Conservation (phyloP, 1,139 yeast genomes). For the Suhomyces panamericanus region DNA sequence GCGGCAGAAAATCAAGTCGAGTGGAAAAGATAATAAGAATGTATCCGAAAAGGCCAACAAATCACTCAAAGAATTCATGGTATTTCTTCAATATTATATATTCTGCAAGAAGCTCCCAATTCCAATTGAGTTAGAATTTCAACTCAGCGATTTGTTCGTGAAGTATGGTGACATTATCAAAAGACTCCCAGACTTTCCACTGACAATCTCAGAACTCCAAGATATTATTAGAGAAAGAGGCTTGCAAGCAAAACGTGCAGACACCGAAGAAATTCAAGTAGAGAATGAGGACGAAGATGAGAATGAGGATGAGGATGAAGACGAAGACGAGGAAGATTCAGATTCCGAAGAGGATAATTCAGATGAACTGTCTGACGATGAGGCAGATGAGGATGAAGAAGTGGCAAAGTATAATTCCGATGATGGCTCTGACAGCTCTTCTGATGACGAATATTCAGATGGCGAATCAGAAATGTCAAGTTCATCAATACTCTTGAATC, state of each 20-base stretch:
- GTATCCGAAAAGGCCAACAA: neutral
- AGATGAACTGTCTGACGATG: slow-evolving; percentile 10
- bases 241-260: neutral
- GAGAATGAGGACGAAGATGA: slow-evolving; percentile 6
- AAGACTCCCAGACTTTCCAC: slow-evolving; percentile 41
- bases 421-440: slow-evolving; percentile 12
- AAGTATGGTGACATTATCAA: slow-evolving; percentile 26
- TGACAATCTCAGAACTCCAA: slow-evolving; percentile 42
- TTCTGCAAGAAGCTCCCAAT: slow-evolving; percentile 63
- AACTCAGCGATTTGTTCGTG: slow-evolving; percentile 46
- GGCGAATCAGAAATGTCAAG: slow-evolving; percentile 18
- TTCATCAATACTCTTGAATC: slow-evolving; percentile 17
- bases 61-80: slow-evolving; percentile 46
- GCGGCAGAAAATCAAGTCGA: neutral
- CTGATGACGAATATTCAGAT: slow-evolving; percentile 18
- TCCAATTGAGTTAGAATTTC: slow-evolving; percentile 65
- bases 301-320: slow-evolving; percentile 13
- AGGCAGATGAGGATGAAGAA: slow-evolving; percentile 16
- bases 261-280: too few species aligned
- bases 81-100: slow-evolving; percentile 74
- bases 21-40: neutral
- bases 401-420: slow-evolving; percentile 15
- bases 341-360: slow-evolving; percentile 20
- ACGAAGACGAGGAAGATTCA: slow-evolving; percentile 8
- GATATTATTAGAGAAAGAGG: slow-evolving; percentile 19